phyloP scores from a whole-genome alignment of 805 yeast species.

The Sungouiozyma ichnusensis region DNA sequence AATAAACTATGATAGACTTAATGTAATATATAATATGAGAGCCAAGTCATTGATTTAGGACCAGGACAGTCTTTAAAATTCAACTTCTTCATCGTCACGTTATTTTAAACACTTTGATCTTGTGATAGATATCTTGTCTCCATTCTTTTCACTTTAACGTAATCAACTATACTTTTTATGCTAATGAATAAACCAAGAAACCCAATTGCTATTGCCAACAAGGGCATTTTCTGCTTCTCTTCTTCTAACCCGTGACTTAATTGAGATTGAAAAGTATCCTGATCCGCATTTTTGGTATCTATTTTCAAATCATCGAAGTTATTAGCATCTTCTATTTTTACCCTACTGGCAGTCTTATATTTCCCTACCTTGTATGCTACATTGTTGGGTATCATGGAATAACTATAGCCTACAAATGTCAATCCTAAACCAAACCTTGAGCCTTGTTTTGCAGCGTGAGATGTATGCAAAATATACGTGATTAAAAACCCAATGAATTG shows the following conservation, averaged over 20 bases:
- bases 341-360: constrained; percentile 27
- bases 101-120: constrained; percentile 10
- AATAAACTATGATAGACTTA: background rate
- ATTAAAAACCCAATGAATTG: constrained; percentile 88
- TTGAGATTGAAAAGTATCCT: constrained; percentile 23
- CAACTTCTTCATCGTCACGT: too few relatives aligned
- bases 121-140: constrained; percentile 36
- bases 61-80: too few relatives aligned
- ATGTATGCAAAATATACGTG: constrained; percentile 84
- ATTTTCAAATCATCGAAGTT: constrained; percentile 35
- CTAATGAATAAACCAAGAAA: constrained; percentile 59
- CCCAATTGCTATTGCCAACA: constrained; percentile 53
- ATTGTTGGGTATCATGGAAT: constrained; percentile 41
- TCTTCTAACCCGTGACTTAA: constrained; percentile 26
- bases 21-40: constrained; percentile 1
- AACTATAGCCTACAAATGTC: constrained; percentile 67
- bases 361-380: constrained; percentile 25
- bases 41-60: too few relatives aligned
- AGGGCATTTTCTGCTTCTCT: constrained; percentile 32
- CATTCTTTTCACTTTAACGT: constrained; percentile 63
- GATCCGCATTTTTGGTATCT: constrained; percentile 13
- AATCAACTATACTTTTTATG: constrained; percentile 60
- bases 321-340: constrained; percentile 51
- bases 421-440: constrained; percentile 85
- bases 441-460: constrained; percentile 96